These are phyloP conservation scores for Pseudogymnoascus verrucosus DNA, from an alignment of 2,329 filamentous ascomycete species.

Conservation along the genomic window DNA sequence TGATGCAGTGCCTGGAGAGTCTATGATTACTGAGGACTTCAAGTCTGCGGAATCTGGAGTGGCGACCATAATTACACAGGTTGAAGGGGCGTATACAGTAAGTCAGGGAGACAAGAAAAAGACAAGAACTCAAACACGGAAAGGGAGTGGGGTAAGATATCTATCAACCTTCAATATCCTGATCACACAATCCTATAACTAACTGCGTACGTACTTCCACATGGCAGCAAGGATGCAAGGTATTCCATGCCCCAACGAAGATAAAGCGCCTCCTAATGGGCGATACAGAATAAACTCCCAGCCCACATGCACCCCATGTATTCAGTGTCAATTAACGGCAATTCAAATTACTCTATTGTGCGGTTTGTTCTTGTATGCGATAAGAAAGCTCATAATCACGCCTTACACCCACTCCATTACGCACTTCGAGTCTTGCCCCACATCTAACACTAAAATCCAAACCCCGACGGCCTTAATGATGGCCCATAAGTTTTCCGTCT, in stretches of 20 bases:
- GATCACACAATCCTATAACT: neutral
- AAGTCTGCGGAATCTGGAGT: neutral
- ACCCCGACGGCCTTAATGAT: neutral
- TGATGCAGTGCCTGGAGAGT: neutral
- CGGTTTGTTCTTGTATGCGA: neutral
- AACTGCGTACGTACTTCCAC: neutral
- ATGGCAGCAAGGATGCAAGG: neutral
- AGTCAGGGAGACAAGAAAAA: neutral
- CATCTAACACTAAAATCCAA: neutral
- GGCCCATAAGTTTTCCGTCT: neutral
- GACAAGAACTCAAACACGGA: neutral
- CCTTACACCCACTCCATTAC: neutral
- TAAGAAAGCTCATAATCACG: neutral
- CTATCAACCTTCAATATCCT: neutral
- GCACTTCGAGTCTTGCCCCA: neutral
- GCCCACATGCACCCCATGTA: neutral
- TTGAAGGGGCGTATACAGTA: neutral
- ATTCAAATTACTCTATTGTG: neutral
- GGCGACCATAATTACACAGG: neutral
- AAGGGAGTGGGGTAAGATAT: neutral
- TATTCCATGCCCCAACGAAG: neutral
- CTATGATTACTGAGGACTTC: neutral
- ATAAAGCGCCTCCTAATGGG: neutral
- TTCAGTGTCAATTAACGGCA: neutral
- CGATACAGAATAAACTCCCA: neutral